Evolutionary conservation across 768 basidiomycete species (phyloP).

Genomic region (Macrocybe gigantea): DNA sequence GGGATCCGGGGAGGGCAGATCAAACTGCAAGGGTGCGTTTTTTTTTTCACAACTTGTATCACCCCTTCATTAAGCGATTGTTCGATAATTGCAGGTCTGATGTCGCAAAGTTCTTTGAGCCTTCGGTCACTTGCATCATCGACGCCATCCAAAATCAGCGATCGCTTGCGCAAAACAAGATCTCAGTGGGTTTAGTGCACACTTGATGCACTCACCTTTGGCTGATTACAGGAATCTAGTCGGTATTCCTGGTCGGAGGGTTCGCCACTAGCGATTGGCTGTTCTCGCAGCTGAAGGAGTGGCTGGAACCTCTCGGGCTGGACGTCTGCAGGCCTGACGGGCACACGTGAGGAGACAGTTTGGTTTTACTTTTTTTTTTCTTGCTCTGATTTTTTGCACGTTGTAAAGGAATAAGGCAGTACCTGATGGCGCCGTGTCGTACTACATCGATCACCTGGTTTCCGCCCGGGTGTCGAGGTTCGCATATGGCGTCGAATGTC

Average conservation of each 20-base stretch:
- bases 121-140: constrained; percentile 13
- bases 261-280: constrained; percentile 42
- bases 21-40: constrained; percentile 23
- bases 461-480: constrained; percentile 2
- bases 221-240: constrained; percentile 8
- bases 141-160: constrained; percentile 5
- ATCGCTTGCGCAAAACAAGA: constrained; percentile 3
- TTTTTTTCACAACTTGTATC: neutral
- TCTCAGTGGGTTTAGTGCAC: constrained; percentile 11
- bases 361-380: neutral
- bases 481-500: neutral
- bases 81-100: constrained; percentile 6
- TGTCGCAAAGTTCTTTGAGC: constrained; percentile 15
- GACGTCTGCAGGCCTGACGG: constrained; percentile 32
- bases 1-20: constrained; percentile 34
- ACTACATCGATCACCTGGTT: constrained; percentile 3
- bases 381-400: neutral
- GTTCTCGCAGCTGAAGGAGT: constrained; percentile 24
- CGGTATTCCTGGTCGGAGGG: constrained; percentile 35
- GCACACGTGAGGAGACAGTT: constrained; percentile 8
- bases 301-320: constrained; percentile 23
- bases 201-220: neutral
- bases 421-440: constrained; percentile 1
- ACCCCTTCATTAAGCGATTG: neutral
- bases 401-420: constrained; percentile 1